phyloP scores from a whole-genome alignment of 2,329 filamentous ascomycete genomes.

The Bipolaris sorokiniana region DNA sequence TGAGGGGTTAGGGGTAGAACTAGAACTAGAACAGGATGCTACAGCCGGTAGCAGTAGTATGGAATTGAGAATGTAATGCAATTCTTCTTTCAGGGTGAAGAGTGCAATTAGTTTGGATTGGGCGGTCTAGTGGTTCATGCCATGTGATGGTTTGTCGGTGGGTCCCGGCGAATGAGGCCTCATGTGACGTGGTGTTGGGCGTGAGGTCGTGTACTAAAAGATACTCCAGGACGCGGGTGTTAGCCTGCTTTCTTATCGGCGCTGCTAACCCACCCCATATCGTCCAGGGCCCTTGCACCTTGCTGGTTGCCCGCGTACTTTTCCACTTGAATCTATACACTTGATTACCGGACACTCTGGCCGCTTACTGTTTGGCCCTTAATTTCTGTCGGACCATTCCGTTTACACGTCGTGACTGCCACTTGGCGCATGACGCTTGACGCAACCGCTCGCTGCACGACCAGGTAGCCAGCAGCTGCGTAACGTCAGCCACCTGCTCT shows the following conservation, averaged over 20 bases:
- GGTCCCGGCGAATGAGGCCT: slow-evolving; percentile 25
- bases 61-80: too few relatives aligned
- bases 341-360: background rate
- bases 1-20: background rate
- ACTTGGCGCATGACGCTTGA: slow-evolving; percentile 32
- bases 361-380: background rate
- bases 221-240: slow-evolving; percentile 7
- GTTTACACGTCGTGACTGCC: slow-evolving; percentile 27
- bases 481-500: slow-evolving; percentile 12
- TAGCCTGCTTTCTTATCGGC: slow-evolving; percentile 27
- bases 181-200: slow-evolving; percentile 26
- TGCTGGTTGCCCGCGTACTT: background rate
- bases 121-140: background rate
- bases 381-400: slow-evolving; percentile 6
- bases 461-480: slow-evolving; percentile 19
- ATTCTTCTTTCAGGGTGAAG: too few relatives aligned
- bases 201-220: background rate
- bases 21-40: background rate
- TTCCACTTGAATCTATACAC: background rate
- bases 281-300: background rate
- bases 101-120: too few relatives aligned
- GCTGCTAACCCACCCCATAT: slow-evolving; percentile 1
- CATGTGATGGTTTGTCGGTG: slow-evolving; percentile 2
- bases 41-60: too few relatives aligned
- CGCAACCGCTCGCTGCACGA: slow-evolving; percentile 1